Evolutionary conservation across 2,329 filamentous ascomycete species (phyloP).

Genomic region (Xylariales sp.): DNA sequence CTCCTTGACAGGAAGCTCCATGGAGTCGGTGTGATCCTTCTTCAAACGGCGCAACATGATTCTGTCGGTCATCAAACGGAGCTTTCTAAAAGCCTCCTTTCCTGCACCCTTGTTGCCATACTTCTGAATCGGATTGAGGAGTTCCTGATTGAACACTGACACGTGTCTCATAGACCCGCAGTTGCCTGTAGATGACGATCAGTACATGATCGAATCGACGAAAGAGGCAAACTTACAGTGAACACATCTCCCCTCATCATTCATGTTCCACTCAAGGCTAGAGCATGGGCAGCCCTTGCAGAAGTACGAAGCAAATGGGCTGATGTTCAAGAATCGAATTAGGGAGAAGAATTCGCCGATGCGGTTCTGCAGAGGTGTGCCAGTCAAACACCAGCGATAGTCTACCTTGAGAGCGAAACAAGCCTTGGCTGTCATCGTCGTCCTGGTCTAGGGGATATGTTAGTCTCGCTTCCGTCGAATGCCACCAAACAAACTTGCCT

Average conservation of each 20-base stretch:
- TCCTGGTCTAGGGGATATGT: conserved; percentile 53
- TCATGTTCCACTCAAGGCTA: conserved; percentile 76
- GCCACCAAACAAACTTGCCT: conserved; percentile 38
- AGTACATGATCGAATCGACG: conserved; percentile 6
- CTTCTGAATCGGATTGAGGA: conserved; percentile 75
- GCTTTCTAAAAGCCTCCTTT: conserved; percentile 68
- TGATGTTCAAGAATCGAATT: conserved; percentile 82
- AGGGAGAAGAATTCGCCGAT: conserved; percentile 97
- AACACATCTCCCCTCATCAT: conserved; percentile 65
- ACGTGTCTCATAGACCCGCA: conserved; percentile 46
- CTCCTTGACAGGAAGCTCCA: conserved; percentile 95
- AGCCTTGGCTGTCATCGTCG: conserved; percentile 87
- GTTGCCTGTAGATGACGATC: conserved; percentile 18
- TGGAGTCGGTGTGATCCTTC: conserved; percentile 85
- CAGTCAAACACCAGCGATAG: conserved; percentile 94
- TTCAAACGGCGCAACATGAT: conserved; percentile 97
- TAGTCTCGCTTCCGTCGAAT: conserved; percentile 5
- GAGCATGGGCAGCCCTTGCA: conserved; percentile 84
- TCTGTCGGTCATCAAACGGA: conserved; percentile 82
- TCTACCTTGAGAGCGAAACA: conserved; percentile 85
- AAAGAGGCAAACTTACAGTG: conserved; percentile 52
- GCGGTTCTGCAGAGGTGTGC: conserved; percentile 92
- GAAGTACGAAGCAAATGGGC: conserved; percentile 88
- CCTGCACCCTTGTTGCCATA: conserved; percentile 60
- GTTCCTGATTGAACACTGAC: conserved; percentile 89